These are phyloP conservation scores for Lentinula guzmanii DNA, from an alignment of 768 basidiomycete genomes.

Conservation along the genomic window DNA sequence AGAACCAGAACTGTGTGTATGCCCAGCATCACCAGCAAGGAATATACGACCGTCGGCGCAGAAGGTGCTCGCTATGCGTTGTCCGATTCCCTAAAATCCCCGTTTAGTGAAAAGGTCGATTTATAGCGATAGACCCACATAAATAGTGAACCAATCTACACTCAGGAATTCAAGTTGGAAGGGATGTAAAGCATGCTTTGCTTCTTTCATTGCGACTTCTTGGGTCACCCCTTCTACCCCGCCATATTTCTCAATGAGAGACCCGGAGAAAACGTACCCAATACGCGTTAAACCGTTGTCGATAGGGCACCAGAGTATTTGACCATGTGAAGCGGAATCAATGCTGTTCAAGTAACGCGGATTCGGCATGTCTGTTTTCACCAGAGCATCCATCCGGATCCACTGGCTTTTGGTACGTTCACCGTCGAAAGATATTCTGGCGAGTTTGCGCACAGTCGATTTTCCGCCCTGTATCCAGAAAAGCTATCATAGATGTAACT, in stretches of 20 bases:
- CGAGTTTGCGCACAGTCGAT: constrained; percentile 12
- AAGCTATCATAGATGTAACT: neutral
- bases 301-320: constrained; percentile 13
- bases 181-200: constrained; percentile 11
- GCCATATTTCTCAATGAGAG: constrained; percentile 4
- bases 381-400: constrained; percentile 13
- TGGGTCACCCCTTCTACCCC: constrained; percentile 8
- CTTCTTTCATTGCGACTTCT: constrained; percentile 7
- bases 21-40: constrained; percentile 12
- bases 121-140: constrained; percentile 2
- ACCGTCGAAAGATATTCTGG: constrained; percentile 9
- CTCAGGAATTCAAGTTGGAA: constrained; percentile 11
- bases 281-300: constrained; percentile 11
- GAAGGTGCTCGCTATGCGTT: constrained; percentile 10
- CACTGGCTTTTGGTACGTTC: constrained; percentile 8
- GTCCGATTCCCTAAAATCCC: constrained; percentile 8
- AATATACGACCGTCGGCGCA: constrained; percentile 6
- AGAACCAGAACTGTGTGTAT: constrained; percentile 10
- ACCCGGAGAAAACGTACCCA: constrained; percentile 8
- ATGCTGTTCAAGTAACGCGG: constrained; percentile 8
- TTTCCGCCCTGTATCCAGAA: constrained; percentile 6
- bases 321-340: constrained; percentile 9
- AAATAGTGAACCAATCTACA: constrained; percentile 14
- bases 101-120: neutral
- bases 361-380: constrained; percentile 12